Conservation (phyloP, 2,329 filamentous ascomycete genomes). For the Aureobasidium sp. region DNA sequence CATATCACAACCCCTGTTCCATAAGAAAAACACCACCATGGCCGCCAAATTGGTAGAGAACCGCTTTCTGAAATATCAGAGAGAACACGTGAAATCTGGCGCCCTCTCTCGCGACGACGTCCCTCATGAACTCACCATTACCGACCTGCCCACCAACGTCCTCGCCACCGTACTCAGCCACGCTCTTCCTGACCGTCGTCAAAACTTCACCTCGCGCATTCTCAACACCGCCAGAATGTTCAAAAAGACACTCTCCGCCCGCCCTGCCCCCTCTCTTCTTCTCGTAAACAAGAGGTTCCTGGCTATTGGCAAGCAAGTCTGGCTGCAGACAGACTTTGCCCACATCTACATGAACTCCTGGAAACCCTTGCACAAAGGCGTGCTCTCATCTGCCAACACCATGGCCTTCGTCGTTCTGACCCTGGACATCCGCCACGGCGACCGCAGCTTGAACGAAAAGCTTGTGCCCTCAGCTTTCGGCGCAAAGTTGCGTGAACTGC, state of each 20-base stretch:
- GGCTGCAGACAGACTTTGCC: background rate
- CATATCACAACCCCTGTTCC: background rate
- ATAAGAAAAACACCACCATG: background rate
- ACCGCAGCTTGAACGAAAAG: background rate
- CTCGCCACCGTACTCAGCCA: background rate
- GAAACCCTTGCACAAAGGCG: background rate
- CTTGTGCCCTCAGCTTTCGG: background rate
- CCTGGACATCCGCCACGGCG: background rate
- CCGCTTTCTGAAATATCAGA: background rate
- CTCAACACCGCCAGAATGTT: background rate
- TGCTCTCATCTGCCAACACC: background rate
- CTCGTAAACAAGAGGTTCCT: background rate
- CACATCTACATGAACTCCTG: conserved; percentile 1
- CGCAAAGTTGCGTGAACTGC: background rate
- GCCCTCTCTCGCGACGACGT: background rate
- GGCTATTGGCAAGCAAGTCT: background rate
- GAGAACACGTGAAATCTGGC: too few relatives aligned
- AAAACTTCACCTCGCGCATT: background rate
- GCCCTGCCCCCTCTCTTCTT: background rate
- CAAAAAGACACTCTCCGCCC: background rate
- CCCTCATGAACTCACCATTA: background rate
- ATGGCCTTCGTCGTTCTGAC: background rate
- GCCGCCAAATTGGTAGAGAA: background rate
- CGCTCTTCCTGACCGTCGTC: background rate
- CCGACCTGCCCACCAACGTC: background rate